Conservation (phyloP, 2,329 filamentous ascomycete genomes). For the Aotearoamyces nothofagi region DNA sequence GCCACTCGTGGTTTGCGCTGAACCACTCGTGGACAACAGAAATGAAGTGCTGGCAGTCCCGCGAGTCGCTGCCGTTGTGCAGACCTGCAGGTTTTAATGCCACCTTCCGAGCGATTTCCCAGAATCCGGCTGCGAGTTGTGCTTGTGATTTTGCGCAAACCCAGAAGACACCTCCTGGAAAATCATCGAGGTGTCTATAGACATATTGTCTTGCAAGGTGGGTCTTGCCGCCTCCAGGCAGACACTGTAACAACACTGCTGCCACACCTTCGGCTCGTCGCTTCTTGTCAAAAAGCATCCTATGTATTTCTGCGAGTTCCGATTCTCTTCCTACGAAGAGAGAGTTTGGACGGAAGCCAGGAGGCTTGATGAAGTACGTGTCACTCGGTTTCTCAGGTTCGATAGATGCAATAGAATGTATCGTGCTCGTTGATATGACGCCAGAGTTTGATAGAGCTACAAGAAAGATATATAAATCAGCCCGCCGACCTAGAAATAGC, state of each 20-base stretch:
- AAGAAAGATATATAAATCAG: conserved; percentile 15
- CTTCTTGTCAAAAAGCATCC: conserved; percentile 39
- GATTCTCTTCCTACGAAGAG: conserved; percentile 45
- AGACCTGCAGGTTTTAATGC: conserved; percentile 23
- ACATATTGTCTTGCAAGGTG: conserved; percentile 55
- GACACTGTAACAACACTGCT: conserved; percentile 47
- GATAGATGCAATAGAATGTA: conserved; percentile 5
- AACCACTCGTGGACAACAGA: conserved; percentile 46
- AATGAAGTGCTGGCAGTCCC: conserved; percentile 31
- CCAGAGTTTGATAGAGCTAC: conserved; percentile 16
- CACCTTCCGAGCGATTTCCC: conserved; percentile 46
- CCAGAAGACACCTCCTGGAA: conserved; percentile 56
- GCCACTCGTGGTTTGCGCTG: conserved; percentile 43
- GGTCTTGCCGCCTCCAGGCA: conserved; percentile 53
- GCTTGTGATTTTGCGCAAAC: conserved; percentile 43
- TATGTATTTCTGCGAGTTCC: conserved; percentile 42
- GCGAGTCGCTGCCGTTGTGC: conserved; percentile 16
- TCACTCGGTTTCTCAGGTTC: conserved; percentile 6
- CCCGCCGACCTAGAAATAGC: conserved; percentile 8
- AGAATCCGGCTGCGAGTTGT: conserved; percentile 45
- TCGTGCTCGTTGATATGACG: conserved; percentile 12
- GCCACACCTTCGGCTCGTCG: conserved; percentile 40
- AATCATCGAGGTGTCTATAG: conserved; percentile 40
- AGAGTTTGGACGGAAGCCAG: conserved; percentile 45
- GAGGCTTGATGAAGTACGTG: conserved; percentile 29